Conservation (phyloP, 2,329 filamentous ascomycete species). For the Sphaerulina musiva region DNA sequence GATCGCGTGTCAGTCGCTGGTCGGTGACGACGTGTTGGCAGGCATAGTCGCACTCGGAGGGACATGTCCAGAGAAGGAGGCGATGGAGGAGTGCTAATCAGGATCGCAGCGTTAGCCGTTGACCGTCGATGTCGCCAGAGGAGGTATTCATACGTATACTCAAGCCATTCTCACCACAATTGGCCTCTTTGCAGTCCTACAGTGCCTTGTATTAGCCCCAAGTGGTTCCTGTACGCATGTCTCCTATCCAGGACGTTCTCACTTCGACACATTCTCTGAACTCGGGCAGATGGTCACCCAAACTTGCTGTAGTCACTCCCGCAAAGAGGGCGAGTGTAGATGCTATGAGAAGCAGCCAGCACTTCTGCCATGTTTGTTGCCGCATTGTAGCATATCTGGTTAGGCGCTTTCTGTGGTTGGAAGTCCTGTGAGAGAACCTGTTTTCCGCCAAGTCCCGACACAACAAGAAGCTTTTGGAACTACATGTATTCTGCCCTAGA, state of each 20-base stretch:
- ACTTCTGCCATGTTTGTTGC: conserved; percentile 16
- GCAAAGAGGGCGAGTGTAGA: conserved; percentile 14
- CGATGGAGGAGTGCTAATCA: conserved; percentile 69
- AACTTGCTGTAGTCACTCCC: conserved; percentile 51
- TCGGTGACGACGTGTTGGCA: conserved; percentile 90
- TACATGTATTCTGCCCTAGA: background rate
- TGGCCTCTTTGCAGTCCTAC: conserved; percentile 72
- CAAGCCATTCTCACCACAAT: conserved; percentile 63
- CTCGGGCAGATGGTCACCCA: conserved; percentile 78
- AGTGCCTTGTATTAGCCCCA: background rate
- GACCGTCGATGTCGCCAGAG: conserved; percentile 1
- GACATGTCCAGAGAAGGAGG: conserved; percentile 85
- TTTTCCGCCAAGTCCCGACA: background rate
- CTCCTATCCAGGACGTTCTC: conserved; percentile 16
- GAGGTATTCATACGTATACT: conserved; percentile 58
- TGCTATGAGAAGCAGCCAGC: conserved; percentile 19
- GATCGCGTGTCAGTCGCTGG: conserved; percentile 58
- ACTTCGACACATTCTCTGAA: conserved; percentile 84
- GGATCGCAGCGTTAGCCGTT: background rate
- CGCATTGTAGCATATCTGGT: conserved; percentile 27
- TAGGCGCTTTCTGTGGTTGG: conserved; percentile 6
- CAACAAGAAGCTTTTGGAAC: background rate
- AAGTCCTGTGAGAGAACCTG: background rate
- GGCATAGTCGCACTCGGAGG: conserved; percentile 92
- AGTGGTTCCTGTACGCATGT: background rate